A percentile compares a stretch with the other conserved stretches of the same genome.
Conservation (phyloP, 768 basidiomycete genomes). For the Pleurotus eryngii region DNA sequence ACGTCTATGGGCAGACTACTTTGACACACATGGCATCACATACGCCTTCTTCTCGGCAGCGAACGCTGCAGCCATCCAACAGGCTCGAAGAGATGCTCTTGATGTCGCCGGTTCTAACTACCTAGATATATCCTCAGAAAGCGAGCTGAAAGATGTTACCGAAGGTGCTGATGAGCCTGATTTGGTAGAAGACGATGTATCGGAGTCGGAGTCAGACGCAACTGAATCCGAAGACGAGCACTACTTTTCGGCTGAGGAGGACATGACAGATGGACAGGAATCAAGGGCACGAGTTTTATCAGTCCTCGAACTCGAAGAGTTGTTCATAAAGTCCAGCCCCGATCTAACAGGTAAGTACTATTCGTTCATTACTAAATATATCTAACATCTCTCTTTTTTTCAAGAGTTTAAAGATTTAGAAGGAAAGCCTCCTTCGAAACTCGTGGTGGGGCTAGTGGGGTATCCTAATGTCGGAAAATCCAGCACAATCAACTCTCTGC, state of each 20-base stretch:
- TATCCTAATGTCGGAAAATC: slow-evolving; percentile 99
- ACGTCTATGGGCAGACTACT: slow-evolving; percentile 87
- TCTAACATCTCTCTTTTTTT: slow-evolving; percentile 4
- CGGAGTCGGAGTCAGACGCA: slow-evolving; percentile 21
- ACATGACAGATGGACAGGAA: slow-evolving; percentile 49
- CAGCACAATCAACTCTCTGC: slow-evolving; percentile 92
- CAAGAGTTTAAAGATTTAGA: slow-evolving; percentile 59
- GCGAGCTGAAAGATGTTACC: slow-evolving; percentile 20
- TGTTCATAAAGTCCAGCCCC: slow-evolving; percentile 73
- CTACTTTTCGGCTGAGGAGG: slow-evolving; percentile 53
- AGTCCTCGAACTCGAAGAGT: slow-evolving; percentile 82
- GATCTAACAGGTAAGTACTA: slow-evolving; percentile 53
- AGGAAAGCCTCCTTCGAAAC: slow-evolving; percentile 57
- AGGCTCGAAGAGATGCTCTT: slow-evolving; percentile 55
- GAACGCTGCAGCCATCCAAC: slow-evolving; percentile 81
- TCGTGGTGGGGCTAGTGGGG: slow-evolving; percentile 89
- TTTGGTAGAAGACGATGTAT: slow-evolving; percentile 19
- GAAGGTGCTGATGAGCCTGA: slow-evolving; percentile 23
- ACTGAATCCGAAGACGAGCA: slow-evolving; percentile 30
- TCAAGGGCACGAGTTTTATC: slow-evolving; percentile 74
- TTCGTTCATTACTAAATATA: not conserved
- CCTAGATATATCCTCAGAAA: slow-evolving; percentile 4
- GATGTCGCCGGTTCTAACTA: slow-evolving; percentile 20
- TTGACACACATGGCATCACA: slow-evolving; percentile 67
- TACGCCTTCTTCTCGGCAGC: slow-evolving; percentile 95